A percentile compares a stretch with the other conserved stretches of the same genome.
Evolutionary conservation across 306 rosid genomes (phyloP).

Genomic region (Mucuna pruriens): DNA sequence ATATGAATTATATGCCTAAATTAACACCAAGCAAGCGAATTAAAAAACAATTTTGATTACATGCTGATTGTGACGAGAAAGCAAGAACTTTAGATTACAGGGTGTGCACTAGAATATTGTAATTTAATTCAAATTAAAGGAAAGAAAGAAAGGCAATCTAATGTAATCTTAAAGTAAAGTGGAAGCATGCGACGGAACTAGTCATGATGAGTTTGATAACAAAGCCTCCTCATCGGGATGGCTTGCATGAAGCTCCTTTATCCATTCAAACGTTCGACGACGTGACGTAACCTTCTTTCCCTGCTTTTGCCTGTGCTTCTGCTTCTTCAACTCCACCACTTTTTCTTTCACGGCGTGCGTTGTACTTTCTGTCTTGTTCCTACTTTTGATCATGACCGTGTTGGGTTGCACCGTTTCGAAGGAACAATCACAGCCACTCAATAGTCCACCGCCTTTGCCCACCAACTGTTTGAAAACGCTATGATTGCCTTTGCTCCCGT

Average conservation of each 20-base stretch:
- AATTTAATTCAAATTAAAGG: conserved; percentile 56
- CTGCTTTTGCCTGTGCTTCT: conserved; percentile 51
- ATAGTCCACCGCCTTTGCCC: conserved; percentile 50
- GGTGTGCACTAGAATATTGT: conserved; percentile 44
- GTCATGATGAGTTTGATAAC: conserved; percentile 38
- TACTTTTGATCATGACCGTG: conserved; percentile 41
- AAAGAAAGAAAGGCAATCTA: conserved; percentile 34
- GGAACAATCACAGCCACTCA: conserved; percentile 76
- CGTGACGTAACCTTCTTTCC: conserved; percentile 70
- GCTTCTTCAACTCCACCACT: conserved; percentile 54
- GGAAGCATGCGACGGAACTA: conserved; percentile 18
- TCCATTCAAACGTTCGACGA: conserved; percentile 83
- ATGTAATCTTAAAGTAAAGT: conserved; percentile 15
- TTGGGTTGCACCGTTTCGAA: conserved; percentile 53
- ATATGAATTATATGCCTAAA: conserved; percentile 21
- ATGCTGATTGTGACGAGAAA: conserved; percentile 44
- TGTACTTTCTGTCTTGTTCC: conserved; percentile 41
- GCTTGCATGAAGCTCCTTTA: conserved; percentile 70
- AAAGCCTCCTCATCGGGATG: conserved; percentile 41
- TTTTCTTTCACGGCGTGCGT: conserved; percentile 60
- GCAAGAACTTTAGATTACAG: conserved; percentile 42
- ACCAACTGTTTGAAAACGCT: conserved; percentile 37
- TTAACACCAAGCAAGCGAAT: neutral
- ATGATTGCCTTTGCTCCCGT: conserved; percentile 21
- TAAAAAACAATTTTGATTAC: neutral